Base-by-base conservation (phyloP, 345 rosid species). In the Dimocarpus longan region DNA sequence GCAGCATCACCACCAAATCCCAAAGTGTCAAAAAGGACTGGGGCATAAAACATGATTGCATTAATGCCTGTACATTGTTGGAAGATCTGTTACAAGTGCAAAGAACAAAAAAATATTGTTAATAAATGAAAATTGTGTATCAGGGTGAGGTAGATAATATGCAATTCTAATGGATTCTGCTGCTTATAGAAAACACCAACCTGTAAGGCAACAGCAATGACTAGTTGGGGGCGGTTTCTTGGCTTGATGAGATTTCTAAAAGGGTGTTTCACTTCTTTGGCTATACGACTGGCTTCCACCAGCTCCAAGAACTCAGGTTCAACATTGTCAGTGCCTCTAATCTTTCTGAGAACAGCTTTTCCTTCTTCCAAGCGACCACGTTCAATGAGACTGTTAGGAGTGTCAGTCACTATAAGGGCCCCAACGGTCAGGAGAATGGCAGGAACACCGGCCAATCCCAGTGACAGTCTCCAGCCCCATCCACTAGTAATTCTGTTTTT, bases 41-140 rank as follows among this genome's bases (percentile, higher is more conserved):
- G 99, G 2, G 99, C 98, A 48, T 94, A 96, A 82, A 96, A 93
- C 99, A 96, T 91, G 75, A 96, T 96, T 21, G 99, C 97, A 65
- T 93, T 96, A 85, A 96, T 96, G 59, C 98, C 98, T 1, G 98
- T 96, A 80, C 80, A 89, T 82, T 93, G 98, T 81, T 96, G 99
- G 88, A 96, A 94, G 37, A 93, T 77, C 97, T 95, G 93, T 78
- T 82, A 15, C 67, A 76, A 57, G 21, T 15, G 5, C 21, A 57
- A 76, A 68, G 7, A 52, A 24, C 43, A 21, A 15, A 67, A 67
- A 37, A 15, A 28, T 10, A 18, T 21, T 13, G 5, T 75, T 32
- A 32, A 15, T 6, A 54, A 32, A 48, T 50, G 19, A 12, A 50
- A 50, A 13, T 13, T 50, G 19, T 13, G 56, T 26, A 26, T 26